These are phyloP conservation scores for Symbiodinium natans DNA, from an alignment of 73 alveolate genomes.

Conservation along the genomic window DNA sequence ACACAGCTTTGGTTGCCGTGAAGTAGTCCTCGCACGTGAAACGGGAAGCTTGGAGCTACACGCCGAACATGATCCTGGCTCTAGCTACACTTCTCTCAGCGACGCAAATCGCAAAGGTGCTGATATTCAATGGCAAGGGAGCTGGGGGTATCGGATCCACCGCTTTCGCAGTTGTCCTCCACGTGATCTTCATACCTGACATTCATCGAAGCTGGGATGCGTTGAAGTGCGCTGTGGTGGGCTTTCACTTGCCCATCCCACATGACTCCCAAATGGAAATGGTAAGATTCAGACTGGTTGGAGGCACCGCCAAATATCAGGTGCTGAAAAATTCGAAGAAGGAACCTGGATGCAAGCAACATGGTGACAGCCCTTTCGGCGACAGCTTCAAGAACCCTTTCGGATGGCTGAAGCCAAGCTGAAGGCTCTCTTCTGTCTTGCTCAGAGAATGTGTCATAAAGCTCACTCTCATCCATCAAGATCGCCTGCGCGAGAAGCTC, in stretches of 20 bases:
- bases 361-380: neutral
- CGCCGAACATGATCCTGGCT: neutral
- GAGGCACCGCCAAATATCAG: constrained; percentile 87
- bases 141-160: no score
- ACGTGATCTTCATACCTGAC: constrained; percentile 72
- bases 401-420: neutral
- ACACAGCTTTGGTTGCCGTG: constrained; percentile 82
- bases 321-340: constrained; percentile 71
- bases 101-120: no score
- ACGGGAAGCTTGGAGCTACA: neutral
- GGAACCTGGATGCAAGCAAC: constrained; percentile 23
- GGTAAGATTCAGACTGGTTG: constrained; percentile 50
- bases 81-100: no score
- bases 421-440: constrained; percentile 50
- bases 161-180: constrained; percentile 33
- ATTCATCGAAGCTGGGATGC: no score
- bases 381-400: neutral
- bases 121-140: no score
- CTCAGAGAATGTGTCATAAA: constrained; percentile 57
- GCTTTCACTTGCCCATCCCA: neutral
- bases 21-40: constrained; percentile 18
- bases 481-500: constrained; percentile 14
- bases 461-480: constrained; percentile 65
- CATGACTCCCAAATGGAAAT: neutral
- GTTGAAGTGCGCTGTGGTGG: neutral